Conservation (phyloP, 129 eudicot species). For the Flaveria linearis region DNA sequence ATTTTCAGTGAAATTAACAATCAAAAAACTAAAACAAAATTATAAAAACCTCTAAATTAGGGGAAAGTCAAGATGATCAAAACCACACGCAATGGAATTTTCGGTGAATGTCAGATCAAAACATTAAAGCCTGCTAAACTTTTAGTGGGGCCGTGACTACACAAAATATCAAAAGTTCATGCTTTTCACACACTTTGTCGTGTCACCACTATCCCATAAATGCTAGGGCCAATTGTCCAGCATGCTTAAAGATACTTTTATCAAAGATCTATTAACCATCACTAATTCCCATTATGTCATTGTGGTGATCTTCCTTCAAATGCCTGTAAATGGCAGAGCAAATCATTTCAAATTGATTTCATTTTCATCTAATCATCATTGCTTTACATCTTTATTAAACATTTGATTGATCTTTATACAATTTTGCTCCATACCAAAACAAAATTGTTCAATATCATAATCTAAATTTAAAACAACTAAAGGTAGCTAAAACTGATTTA, state of each 20-base stretch:
- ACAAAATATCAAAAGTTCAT: not conserved
- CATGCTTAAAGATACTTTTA: not conserved
- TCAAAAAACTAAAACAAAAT: not conserved
- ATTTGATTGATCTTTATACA: not conserved
- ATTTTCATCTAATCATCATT: not conserved
- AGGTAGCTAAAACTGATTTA: too few relatives aligned
- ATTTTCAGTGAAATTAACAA: not conserved
- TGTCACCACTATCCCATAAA: slow-evolving; percentile 4
- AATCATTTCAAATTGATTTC: not conserved
- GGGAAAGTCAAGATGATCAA: not conserved
- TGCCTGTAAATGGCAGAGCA: not conserved
- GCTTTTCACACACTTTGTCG: slow-evolving; percentile 1
- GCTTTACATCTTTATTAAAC: not conserved
- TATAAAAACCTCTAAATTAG: not conserved
- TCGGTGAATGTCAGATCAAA: not conserved
- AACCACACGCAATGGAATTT: not conserved
- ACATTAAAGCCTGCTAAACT: not conserved
- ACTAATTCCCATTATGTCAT: not conserved
- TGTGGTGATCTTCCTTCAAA: not conserved
- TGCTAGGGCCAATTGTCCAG: not conserved
- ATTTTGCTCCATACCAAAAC: not conserved
- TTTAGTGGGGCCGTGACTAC: slow-evolving; percentile 3
- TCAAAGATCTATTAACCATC: not conserved
- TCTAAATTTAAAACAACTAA: not conserved
- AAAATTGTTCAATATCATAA: not conserved